A percentile compares a stretch with the other conserved stretches of the same genome.
phyloP scores from a whole-genome alignment of 2,329 filamentous ascomycete species.

The Hypoxylon sp. region DNA sequence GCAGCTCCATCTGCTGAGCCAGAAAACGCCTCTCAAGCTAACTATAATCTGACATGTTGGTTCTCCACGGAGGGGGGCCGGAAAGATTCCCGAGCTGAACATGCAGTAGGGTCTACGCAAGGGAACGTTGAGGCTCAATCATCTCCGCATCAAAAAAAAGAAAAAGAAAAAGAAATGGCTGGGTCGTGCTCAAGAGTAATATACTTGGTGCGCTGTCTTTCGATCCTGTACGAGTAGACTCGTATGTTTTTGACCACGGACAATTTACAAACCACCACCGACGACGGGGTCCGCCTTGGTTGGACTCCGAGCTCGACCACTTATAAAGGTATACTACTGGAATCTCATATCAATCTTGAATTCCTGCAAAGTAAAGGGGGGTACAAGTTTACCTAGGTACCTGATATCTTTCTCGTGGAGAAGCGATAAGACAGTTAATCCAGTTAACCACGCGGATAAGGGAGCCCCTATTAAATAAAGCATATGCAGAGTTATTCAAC shows the following conservation, averaged over 20 bases:
- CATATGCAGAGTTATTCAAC: constrained; percentile 6
- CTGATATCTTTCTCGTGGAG: constrained; percentile 1
- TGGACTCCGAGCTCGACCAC: constrained; percentile 9
- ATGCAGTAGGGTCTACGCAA: constrained; percentile 38
- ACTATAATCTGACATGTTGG: constrained; percentile 36
- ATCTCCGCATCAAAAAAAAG: constrained; percentile 27
- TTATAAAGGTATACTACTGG: neutral
- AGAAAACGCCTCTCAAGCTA: constrained; percentile 21
- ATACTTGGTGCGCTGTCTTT: constrained; percentile 7
- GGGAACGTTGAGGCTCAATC: constrained; percentile 43
- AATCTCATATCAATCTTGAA: neutral
- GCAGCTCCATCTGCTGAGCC: constrained; percentile 1
- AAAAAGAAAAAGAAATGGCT: constrained; percentile 18
- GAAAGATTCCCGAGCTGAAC: constrained; percentile 38
- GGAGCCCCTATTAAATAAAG: constrained; percentile 12
- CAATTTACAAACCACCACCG: constrained; percentile 3
- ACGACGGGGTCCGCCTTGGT: constrained; percentile 12
- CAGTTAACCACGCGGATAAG: constrained; percentile 6
- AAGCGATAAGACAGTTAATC: constrained; percentile 7
- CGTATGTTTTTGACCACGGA: constrained; percentile 14
- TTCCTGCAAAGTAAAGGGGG: constrained; percentile 26
- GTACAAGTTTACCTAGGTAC: constrained; percentile 4
- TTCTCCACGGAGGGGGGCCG: constrained; percentile 32
- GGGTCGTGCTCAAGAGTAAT: constrained; percentile 15
- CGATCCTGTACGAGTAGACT: constrained; percentile 14